Evolutionary conservation across 2,329 filamentous ascomycete species (phyloP).

Genomic region (Aureobasidium sp.): DNA sequence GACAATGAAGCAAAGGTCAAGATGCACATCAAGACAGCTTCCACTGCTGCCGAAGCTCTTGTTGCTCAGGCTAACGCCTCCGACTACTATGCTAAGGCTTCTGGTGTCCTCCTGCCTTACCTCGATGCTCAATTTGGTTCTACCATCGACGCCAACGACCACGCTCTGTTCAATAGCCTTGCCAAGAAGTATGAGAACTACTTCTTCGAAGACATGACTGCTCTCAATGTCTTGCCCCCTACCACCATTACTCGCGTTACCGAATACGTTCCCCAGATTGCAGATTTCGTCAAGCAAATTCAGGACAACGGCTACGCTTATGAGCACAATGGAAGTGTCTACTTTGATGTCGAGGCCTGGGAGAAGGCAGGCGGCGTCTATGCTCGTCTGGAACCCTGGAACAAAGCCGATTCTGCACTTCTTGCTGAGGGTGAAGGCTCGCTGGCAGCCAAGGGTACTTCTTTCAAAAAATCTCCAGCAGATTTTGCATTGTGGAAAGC

Average conservation of each 20-base stretch:
- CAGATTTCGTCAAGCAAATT: constrained; percentile 72
- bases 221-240: constrained; percentile 74
- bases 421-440: constrained; percentile 87
- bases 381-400: constrained; percentile 76
- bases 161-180: constrained; percentile 77
- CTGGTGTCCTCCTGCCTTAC: constrained; percentile 70
- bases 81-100: constrained; percentile 47
- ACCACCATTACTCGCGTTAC: constrained; percentile 84
- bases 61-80: constrained; percentile 21
- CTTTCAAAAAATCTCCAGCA: constrained; percentile 63
- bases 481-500: constrained; percentile 95
- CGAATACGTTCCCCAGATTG: constrained; percentile 83
- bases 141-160: constrained; percentile 50
- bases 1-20: constrained; percentile 82
- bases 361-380: constrained; percentile 79
- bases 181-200: constrained; percentile 79
- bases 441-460: constrained; percentile 40
- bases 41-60: constrained; percentile 45
- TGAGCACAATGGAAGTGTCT: constrained; percentile 61
- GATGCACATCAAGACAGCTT: constrained; percentile 68
- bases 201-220: constrained; percentile 81
- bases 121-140: constrained; percentile 57
- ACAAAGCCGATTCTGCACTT: constrained; percentile 70
- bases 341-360: constrained; percentile 85
- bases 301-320: constrained; percentile 84